phyloP scores from a whole-genome alignment of 1,284 basidiomycete species.

The Coriolopsis trogii region DNA sequence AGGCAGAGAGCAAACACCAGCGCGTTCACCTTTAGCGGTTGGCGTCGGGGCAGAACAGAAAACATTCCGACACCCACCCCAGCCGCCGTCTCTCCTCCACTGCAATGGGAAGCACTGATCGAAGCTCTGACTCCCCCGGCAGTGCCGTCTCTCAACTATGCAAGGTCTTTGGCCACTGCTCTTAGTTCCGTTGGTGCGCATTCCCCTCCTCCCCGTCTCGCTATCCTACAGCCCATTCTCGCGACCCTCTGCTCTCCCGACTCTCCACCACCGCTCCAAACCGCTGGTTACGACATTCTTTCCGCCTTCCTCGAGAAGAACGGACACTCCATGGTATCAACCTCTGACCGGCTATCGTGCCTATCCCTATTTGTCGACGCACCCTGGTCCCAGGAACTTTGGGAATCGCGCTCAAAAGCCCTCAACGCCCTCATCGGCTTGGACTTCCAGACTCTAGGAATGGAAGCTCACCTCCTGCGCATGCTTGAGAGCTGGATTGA shows the following conservation, averaged over 20 bases:
- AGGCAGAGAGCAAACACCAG: slow-evolving; percentile 51
- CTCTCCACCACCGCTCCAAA: slow-evolving; percentile 57
- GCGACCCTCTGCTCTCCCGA: slow-evolving; percentile 55
- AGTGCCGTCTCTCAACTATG: slow-evolving; percentile 37
- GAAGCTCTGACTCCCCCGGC: slow-evolving; percentile 38
- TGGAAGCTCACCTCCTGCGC: slow-evolving; percentile 58
- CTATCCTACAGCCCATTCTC: slow-evolving; percentile 55
- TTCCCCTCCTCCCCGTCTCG: slow-evolving; percentile 30
- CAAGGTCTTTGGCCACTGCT: slow-evolving; percentile 31
- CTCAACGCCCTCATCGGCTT: slow-evolving; percentile 59
- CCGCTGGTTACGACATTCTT: slow-evolving; percentile 71
- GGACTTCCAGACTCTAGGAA: slow-evolving; percentile 62
- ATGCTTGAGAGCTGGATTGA: slow-evolving; percentile 66
- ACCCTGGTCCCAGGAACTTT: slow-evolving; percentile 64
- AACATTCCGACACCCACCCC: slow-evolving; percentile 32
- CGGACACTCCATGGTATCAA: slow-evolving; percentile 46
- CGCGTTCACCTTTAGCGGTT: slow-evolving; percentile 40
- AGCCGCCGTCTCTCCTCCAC: slow-evolving; percentile 28
- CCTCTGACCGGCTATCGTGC: slow-evolving; percentile 60
- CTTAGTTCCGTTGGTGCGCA: slow-evolving; percentile 24
- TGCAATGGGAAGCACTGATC: slow-evolving; percentile 36
- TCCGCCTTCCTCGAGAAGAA: slow-evolving; percentile 65
- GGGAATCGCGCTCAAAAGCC: slow-evolving; percentile 71
- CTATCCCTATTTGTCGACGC: slow-evolving; percentile 60
- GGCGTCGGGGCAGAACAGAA: slow-evolving; percentile 46